Conservation (phyloP, 1,139 yeast species). For the Taphrina deformans region DNA sequence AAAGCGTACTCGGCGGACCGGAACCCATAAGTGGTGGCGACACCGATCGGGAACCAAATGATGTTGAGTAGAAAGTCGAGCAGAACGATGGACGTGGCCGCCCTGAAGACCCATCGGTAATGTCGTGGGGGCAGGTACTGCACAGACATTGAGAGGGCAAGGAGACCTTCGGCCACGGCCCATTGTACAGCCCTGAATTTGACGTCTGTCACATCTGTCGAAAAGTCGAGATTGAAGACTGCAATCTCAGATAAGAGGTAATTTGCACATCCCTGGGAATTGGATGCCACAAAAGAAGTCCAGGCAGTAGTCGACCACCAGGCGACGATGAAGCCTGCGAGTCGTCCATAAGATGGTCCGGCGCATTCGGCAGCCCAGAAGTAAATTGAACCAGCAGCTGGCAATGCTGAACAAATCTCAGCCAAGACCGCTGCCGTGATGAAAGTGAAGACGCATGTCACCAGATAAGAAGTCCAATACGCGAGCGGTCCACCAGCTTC, state of each 20-base stretch:
- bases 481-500: slow-evolving; percentile 43
- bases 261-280: slow-evolving; percentile 41
- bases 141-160: slow-evolving; percentile 39
- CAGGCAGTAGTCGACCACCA: slow-evolving; percentile 44
- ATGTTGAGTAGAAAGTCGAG: slow-evolving; percentile 42
- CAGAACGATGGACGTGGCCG: slow-evolving; percentile 39
- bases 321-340: slow-evolving; percentile 43
- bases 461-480: slow-evolving; percentile 41
- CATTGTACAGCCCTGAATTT: slow-evolving; percentile 43
- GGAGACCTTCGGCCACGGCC: slow-evolving; percentile 41
- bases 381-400: slow-evolving; percentile 44
- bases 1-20: slow-evolving; percentile 63
- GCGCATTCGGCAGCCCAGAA: slow-evolving; percentile 44
- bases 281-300: slow-evolving; percentile 42
- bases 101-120: slow-evolving; percentile 41
- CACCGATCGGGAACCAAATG: slow-evolving; percentile 44
- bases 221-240: slow-evolving; percentile 40
- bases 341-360: slow-evolving; percentile 41
- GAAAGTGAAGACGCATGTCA: slow-evolving; percentile 40
- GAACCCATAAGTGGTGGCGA: slow-evolving; percentile 42
- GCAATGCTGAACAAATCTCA: slow-evolving; percentile 43
- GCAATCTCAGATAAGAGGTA: slow-evolving; percentile 41
- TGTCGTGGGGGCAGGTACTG: slow-evolving; percentile 41
- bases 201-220: slow-evolving; percentile 39
- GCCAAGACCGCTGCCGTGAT: slow-evolving; percentile 43